Evolutionary conservation across 768 basidiomycete genomes (phyloP).

Genomic region (Mycena rebaudengoi): DNA sequence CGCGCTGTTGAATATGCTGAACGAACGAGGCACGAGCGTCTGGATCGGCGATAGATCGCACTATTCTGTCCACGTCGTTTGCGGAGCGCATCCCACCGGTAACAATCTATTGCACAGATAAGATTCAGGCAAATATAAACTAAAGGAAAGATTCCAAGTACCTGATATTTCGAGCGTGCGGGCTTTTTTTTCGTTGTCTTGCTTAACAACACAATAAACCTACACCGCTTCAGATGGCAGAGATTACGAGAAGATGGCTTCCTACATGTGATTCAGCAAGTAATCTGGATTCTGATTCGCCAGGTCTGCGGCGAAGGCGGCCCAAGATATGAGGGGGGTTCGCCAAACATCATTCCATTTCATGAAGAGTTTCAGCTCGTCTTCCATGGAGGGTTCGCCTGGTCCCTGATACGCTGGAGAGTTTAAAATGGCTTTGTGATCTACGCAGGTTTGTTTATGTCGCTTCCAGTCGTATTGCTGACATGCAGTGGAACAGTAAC

Average conservation of each 20-base stretch:
- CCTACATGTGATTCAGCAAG: background rate
- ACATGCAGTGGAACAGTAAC: constrained; percentile 3
- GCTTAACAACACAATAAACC: no score
- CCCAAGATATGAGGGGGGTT: constrained; percentile 1
- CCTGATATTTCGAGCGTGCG: no score
- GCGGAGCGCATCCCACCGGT: constrained; percentile 1
- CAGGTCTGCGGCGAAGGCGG: constrained; percentile 1
- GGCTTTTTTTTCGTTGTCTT: no score
- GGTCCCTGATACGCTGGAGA: no score
- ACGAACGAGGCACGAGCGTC: background rate
- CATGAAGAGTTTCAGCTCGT: background rate
- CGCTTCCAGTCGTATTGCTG: constrained; percentile 3
- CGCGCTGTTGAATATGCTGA: background rate
- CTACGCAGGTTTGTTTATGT: background rate
- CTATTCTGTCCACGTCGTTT: background rate
- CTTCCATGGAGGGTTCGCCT: constrained; percentile 1
- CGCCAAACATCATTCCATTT: constrained; percentile 7
- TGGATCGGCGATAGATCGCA: background rate
- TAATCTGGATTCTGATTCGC: background rate
- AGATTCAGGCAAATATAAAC: background rate
- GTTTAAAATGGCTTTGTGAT: constrained; percentile 3
- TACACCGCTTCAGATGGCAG: background rate
- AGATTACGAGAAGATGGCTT: background rate
- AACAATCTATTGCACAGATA: background rate
- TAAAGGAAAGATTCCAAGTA: background rate